Conservation (phyloP, 1,139 yeast genomes). For the Lodderomyces oxycetoniae region DNA sequence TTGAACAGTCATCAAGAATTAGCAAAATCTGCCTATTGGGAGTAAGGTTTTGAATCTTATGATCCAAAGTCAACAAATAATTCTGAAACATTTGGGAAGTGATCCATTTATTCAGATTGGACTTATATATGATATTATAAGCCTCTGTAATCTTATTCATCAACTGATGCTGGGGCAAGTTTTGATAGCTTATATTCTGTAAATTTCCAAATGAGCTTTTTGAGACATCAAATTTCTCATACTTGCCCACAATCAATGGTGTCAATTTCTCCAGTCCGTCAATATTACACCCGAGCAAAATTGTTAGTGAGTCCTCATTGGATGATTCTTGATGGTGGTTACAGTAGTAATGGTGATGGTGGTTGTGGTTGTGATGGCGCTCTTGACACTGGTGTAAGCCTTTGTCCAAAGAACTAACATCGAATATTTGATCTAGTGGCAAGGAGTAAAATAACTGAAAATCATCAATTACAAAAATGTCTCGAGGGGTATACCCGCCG, state of each 20-base stretch:
- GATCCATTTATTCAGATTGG: constrained; percentile 60
- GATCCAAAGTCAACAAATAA: constrained; percentile 57
- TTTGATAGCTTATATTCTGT: constrained; percentile 20
- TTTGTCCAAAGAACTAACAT: constrained; percentile 43
- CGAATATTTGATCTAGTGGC: constrained; percentile 58
- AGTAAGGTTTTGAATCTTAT: constrained; percentile 38
- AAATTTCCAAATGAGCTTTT: constrained; percentile 30
- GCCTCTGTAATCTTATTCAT: constrained; percentile 48
- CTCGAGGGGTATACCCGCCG: constrained; percentile 44
- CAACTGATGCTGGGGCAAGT: constrained; percentile 21
- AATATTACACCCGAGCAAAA: constrained; percentile 58
- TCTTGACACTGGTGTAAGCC: constrained; percentile 43
- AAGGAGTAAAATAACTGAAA: constrained; percentile 56
- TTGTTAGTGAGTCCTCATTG: constrained; percentile 53
- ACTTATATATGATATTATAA: constrained; percentile 52
- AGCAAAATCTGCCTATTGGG: constrained; percentile 49
- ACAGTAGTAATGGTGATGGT: no score
- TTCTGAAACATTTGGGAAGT: constrained; percentile 64
- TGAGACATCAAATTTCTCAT: constrained; percentile 49
- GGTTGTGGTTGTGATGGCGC: no score
- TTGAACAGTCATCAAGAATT: constrained; percentile 57
- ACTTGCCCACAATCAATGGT: constrained; percentile 59
- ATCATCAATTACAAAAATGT: constrained; percentile 59
- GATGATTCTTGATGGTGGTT: constrained; percentile 28
- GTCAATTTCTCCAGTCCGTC: constrained; percentile 60